phyloP scores from a whole-genome alignment of 2,329 filamentous ascomycete genomes.

The Fusarium lateritium region DNA sequence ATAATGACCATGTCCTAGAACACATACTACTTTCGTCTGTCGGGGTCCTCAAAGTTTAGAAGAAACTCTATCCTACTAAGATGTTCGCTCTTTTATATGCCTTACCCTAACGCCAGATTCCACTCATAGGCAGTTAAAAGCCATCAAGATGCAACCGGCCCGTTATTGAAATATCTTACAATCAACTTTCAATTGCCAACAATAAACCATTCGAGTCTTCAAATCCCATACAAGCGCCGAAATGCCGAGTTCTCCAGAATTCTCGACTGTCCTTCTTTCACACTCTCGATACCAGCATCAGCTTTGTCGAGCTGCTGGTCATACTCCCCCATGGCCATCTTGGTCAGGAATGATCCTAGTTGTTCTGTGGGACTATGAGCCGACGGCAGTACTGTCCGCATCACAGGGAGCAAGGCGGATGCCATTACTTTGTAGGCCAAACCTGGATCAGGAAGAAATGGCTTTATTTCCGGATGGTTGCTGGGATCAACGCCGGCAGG shows the following conservation, averaged over 20 bases:
- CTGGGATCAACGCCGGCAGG: conserved; percentile 33
- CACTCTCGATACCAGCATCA: conserved; percentile 15
- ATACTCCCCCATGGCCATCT: conserved; percentile 36
- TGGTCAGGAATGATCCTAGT: conserved; percentile 30
- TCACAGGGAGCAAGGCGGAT: conserved; percentile 7
- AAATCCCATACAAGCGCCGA: not conserved
- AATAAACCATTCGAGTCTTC: too few species aligned
- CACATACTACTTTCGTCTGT: too few species aligned
- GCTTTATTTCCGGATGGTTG: conserved; percentile 31
- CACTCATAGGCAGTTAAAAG: too few species aligned
- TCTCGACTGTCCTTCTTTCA: conserved; percentile 16
- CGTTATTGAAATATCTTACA: too few species aligned
- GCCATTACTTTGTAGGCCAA: conserved; percentile 4
- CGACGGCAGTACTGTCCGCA: conserved; percentile 7
- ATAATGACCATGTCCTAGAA: too few species aligned
- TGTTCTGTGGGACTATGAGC: conserved; percentile 34
- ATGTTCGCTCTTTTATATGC: too few species aligned
- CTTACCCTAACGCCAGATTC: too few species aligned
- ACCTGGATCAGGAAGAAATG: conserved; percentile 25
- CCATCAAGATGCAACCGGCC: too few species aligned
- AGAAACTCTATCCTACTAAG: too few species aligned
- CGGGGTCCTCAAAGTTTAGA: too few species aligned
- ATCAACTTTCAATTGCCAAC: too few species aligned
- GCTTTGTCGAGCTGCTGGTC: conserved; percentile 16
- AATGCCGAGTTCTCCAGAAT: conserved; percentile 39